These are phyloP conservation scores for Geotrichum aggregatum DNA, from an alignment of 1,139 yeast genomes.

Conservation along the genomic window DNA sequence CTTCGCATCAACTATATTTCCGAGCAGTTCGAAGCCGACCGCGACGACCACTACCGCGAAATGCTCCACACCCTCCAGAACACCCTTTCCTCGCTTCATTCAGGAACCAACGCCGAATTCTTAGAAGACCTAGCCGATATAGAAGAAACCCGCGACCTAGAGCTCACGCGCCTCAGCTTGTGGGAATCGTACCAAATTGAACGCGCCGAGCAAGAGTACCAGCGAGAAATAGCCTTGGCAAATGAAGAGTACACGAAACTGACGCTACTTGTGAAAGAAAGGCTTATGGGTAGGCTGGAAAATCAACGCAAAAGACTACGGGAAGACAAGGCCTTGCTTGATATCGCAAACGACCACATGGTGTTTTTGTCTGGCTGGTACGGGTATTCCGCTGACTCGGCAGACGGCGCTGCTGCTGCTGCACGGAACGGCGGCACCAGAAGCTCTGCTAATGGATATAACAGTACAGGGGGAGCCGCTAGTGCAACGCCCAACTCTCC, in stretches of 20 bases:
- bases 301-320: slow-evolving; percentile 77
- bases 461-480: slow-evolving; percentile 21
- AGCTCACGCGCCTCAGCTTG: slow-evolving; percentile 66
- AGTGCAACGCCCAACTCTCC: slow-evolving; percentile 16
- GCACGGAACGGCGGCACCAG: background rate
- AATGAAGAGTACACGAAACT: slow-evolving; percentile 74
- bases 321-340: slow-evolving; percentile 83
- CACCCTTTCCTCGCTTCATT: slow-evolving; percentile 73
- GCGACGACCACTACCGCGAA: slow-evolving; percentile 72
- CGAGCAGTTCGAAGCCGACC: slow-evolving; percentile 59
- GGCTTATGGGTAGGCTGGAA: slow-evolving; percentile 72
- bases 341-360: slow-evolving; percentile 68
- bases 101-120: slow-evolving; percentile 67
- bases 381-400: slow-evolving; percentile 2
- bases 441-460: slow-evolving; percentile 10
- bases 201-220: slow-evolving; percentile 70
- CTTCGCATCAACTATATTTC: slow-evolving; percentile 63
- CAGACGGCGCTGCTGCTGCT: background rate
- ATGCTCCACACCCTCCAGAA: slow-evolving; percentile 72
- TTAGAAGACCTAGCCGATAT: slow-evolving; percentile 53
- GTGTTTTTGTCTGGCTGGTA: slow-evolving; percentile 38
- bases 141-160: slow-evolving; percentile 79
- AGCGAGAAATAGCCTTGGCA: slow-evolving; percentile 69
- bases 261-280: slow-evolving; percentile 77
- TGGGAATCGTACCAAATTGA: slow-evolving; percentile 86